phyloP scores from a whole-genome alignment of 2,329 filamentous ascomycete genomes.

The Diplodia scrobiculata region DNA sequence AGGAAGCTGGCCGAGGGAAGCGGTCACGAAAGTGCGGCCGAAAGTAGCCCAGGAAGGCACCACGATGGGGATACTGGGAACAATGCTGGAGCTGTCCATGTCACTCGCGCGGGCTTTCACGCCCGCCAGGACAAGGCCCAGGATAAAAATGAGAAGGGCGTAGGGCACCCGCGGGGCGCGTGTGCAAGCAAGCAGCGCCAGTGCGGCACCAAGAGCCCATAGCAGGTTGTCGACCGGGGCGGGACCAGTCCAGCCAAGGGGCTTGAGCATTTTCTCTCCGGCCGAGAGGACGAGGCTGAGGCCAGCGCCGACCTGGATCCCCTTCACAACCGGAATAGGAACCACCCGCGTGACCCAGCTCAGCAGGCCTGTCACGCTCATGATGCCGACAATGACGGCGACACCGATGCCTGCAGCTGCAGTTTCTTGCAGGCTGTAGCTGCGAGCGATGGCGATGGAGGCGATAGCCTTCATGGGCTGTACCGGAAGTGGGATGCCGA shows the following conservation, averaged over 20 bases:
- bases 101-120: constrained; percentile 34
- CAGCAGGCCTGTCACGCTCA: constrained; percentile 79
- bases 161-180: constrained; percentile 70
- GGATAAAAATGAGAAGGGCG: constrained; percentile 69
- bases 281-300: constrained; percentile 79
- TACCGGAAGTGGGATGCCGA: constrained; percentile 87
- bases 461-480: constrained; percentile 88
- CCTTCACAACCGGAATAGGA: constrained; percentile 86
- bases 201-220: constrained; percentile 74
- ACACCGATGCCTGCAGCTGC: constrained; percentile 85
- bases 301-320: constrained; percentile 91
- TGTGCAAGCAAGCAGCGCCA: constrained; percentile 69
- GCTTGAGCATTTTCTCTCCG: constrained; percentile 66
- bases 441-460: constrained; percentile 76
- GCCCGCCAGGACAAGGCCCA: constrained; percentile 68
- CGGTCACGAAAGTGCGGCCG: constrained; percentile 62
- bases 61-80: constrained; percentile 50
- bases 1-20: constrained; percentile 81
- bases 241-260: constrained; percentile 68
- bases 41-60: constrained; percentile 52
- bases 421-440: constrained; percentile 68
- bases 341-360: constrained; percentile 71
- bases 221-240: constrained; percentile 73
- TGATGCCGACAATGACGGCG: constrained; percentile 68
- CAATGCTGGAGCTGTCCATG: constrained; percentile 30